phyloP scores from a whole-genome alignment of 2,329 filamentous ascomycete species.

The Penicillium sp. region DNA sequence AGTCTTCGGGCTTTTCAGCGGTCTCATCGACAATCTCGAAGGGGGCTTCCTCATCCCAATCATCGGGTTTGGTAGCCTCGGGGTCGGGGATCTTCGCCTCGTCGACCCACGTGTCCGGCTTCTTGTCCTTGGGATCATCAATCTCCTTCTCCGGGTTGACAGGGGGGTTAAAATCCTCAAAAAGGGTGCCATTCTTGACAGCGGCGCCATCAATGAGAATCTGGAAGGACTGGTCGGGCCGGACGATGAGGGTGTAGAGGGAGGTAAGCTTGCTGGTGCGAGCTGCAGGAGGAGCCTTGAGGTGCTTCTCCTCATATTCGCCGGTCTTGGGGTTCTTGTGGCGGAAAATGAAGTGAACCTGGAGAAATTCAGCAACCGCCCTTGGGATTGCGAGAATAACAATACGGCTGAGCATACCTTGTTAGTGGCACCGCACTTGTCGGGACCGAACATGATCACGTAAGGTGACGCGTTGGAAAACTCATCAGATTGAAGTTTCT shows the following conservation, averaged over 20 bases:
- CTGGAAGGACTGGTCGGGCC: slow-evolving; percentile 93
- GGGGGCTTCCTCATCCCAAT: slow-evolving; percentile 98
- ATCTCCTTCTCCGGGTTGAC: slow-evolving; percentile 96
- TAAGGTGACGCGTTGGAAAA: slow-evolving; percentile 98
- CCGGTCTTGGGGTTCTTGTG: slow-evolving; percentile 99
- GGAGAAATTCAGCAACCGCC: slow-evolving; percentile 22
- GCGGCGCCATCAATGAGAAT: slow-evolving; percentile 90
- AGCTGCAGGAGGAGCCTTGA: slow-evolving; percentile 80
- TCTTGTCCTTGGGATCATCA: slow-evolving; percentile 88
- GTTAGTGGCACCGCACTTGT: slow-evolving; percentile 99
- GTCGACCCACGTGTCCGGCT: slow-evolving; percentile 96
- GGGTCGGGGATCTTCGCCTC: slow-evolving; percentile 89
- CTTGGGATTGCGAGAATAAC: background rate
- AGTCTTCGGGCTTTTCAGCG: slow-evolving; percentile 89
- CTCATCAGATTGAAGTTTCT: slow-evolving; percentile 94
- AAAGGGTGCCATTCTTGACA: slow-evolving; percentile 85
- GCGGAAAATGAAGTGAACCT: slow-evolving; percentile 94
- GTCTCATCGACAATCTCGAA: slow-evolving; percentile 95
- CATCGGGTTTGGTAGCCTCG: slow-evolving; percentile 92
- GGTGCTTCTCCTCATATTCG: slow-evolving; percentile 99
- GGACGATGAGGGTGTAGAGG: slow-evolving; percentile 95
- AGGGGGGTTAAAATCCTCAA: slow-evolving; percentile 91
- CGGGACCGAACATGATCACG: slow-evolving; percentile 99
- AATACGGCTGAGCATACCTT: slow-evolving; percentile 67
- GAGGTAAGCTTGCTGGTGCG: slow-evolving; percentile 89